Base-by-base conservation (phyloP, 305 asterid species). In the Stenogyne calaminthoides region DNA sequence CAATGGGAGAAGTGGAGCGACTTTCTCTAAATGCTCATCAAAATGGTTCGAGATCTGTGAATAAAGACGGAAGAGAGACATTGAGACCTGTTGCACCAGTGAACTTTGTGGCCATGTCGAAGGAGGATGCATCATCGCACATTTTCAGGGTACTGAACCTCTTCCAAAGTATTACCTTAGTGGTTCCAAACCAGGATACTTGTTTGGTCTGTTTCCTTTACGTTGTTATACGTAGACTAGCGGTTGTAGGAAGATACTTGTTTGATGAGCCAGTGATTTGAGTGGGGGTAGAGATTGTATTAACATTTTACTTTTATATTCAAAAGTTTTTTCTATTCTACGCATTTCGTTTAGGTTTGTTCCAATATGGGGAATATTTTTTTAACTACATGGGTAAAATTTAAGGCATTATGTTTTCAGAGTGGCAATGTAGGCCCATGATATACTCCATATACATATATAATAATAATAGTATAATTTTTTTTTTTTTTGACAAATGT, bases 1-100 rank as follows among this genome's bases (percentile, higher is more conserved):
- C 58, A 92, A 88, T 77, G 96, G 97, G 19, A 77, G 76, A 32
- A 84, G 64, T 85, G 82, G 97, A 64, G n/a, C 89, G 99, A 18
- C 87, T 91, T 54, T 95, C 99, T 36, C 93, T 95, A 1, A 87
- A 86, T 51, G 84, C 86, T 36, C 92, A 84, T 79, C 99, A 86
- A 74, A 95, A 89, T 14, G 98, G 97, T 19, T 85, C 92, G 15
- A 87, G 90, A 70, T 91, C 99, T 6, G 66, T 78, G 15, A 87
- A 76, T 37, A 87, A 85, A 85, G 99, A 95, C 15, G 91, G 78
- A 91, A 80, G 89, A 84, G 93, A 72, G 95, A 90, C 2, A 72
- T n/a, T 60, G 1, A 84, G 93, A 74, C 88, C 92, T 2, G 85
- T 62, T 29, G 94, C 96, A 47, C 97, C 97, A 0, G 83, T 81